Evolutionary conservation across 352 stramenopile species (phyloP).

Genomic region (Aphanomyces stellatus): DNA sequence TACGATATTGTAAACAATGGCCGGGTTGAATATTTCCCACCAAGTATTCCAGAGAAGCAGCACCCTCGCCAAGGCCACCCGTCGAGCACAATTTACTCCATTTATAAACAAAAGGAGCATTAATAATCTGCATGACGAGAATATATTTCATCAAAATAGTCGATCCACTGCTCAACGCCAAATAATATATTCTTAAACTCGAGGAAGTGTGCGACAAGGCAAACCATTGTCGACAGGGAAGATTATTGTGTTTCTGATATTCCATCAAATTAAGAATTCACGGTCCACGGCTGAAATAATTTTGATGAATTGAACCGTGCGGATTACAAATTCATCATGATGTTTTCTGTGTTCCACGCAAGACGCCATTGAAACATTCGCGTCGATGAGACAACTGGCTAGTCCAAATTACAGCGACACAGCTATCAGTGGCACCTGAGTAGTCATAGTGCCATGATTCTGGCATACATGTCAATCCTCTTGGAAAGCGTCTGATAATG

Average conservation of each 20-base stretch:
- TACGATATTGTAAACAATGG: constrained; percentile 64
- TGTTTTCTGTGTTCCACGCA: too few relatives aligned
- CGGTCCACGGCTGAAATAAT: constrained; percentile 36
- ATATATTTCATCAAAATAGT: too few relatives aligned
- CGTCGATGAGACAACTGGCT: constrained; percentile 37
- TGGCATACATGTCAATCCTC: constrained; percentile 37
- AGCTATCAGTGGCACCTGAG: constrained; percentile 33
- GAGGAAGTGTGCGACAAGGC: background rate
- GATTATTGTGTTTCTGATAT: constrained; percentile 31
- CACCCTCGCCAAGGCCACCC: constrained; percentile 54
- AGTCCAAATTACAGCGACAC: constrained; percentile 44
- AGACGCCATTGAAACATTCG: background rate
- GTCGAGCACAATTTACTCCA: constrained; percentile 45
- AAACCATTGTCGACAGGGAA: constrained; percentile 30
- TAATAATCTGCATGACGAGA: too few relatives aligned
- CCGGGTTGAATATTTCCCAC: constrained; percentile 39
- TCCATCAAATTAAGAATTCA: constrained; percentile 33
- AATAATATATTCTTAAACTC: constrained; percentile 30
- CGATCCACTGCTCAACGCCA: constrained; percentile 33
- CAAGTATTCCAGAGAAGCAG: constrained; percentile 58
- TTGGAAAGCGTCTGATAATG: constrained; percentile 40
- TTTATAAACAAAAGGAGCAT: constrained; percentile 1
- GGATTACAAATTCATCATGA: constrained; percentile 38
- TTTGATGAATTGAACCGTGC: constrained; percentile 49
- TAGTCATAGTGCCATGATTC: constrained; percentile 28